Conservation (phyloP, 2,329 filamentous ascomycete species). For the Pseudopyricularia javanii region DNA sequence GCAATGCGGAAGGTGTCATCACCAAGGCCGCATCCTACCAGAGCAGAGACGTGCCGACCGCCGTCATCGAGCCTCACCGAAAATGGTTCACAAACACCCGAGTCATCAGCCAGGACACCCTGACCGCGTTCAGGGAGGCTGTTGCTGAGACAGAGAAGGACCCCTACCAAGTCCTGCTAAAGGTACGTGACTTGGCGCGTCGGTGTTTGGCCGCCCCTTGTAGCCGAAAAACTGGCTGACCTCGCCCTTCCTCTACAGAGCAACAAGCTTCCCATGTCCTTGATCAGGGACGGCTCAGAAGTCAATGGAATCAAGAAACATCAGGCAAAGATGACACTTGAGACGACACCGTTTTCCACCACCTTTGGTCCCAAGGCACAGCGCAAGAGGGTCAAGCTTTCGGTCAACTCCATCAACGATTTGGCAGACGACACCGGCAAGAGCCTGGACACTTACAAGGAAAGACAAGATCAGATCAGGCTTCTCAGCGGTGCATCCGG, state of each 20-base stretch:
- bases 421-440: constrained; percentile 69
- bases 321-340: constrained; percentile 79
- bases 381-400: constrained; percentile 82
- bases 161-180: constrained; percentile 88
- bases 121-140: constrained; percentile 67
- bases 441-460: constrained; percentile 70
- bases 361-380: constrained; percentile 92
- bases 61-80: constrained; percentile 86
- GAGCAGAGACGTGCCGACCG: constrained; percentile 66
- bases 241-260: neutral
- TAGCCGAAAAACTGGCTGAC: neutral
- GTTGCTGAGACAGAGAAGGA: constrained; percentile 84
- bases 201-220: neutral
- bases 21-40: constrained; percentile 46
- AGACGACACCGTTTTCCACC: constrained; percentile 72
- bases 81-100: constrained; percentile 98
- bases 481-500: constrained; percentile 61
- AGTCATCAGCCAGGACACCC: constrained; percentile 71
- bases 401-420: constrained; percentile 69
- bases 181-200: constrained; percentile 23
- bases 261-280: constrained; percentile 90
- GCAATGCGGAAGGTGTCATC: constrained; percentile 75
- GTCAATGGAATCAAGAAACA: constrained; percentile 85
- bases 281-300: constrained; percentile 70
- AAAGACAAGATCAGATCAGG: constrained; percentile 66